Conservation (phyloP, 345 rosid genomes). For the Tarenaya hassleriana region DNA sequence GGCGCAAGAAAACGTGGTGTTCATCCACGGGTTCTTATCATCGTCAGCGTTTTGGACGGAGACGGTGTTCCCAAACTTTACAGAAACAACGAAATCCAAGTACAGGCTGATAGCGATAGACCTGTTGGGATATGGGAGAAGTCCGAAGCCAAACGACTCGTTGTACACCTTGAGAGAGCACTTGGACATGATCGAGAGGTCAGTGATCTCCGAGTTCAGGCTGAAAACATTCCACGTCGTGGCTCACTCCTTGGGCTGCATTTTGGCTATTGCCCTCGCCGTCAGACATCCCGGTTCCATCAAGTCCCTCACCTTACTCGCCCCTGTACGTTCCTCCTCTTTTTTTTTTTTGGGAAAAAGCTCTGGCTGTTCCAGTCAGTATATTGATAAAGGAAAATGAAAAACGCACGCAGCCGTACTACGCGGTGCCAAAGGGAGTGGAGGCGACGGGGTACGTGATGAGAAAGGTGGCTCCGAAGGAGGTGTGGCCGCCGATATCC, state of each 20-base stretch:
- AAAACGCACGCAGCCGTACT: slow-evolving; percentile 60
- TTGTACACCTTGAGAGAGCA: slow-evolving; percentile 88
- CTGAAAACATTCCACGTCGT: slow-evolving; percentile 89
- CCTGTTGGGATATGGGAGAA: slow-evolving; percentile 83
- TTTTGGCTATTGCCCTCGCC: slow-evolving; percentile 88
- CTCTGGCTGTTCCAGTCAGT: slow-evolving; percentile 1
- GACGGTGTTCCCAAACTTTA: slow-evolving; percentile 87
- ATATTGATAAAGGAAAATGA: not conserved
- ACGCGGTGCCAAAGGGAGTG: slow-evolving; percentile 68
- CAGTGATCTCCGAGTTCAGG: slow-evolving; percentile 52
- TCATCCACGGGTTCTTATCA: slow-evolving; percentile 98
- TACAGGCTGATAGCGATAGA: slow-evolving; percentile 79
- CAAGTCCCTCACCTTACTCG: slow-evolving; percentile 80
- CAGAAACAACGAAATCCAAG: slow-evolving; percentile 50
- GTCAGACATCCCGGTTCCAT: slow-evolving; percentile 68
- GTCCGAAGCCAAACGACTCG: slow-evolving; percentile 93
- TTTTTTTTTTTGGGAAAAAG: not conserved
- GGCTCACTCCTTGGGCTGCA: slow-evolving; percentile 99
- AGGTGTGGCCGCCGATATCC: slow-evolving; percentile 80
- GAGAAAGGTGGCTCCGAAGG: slow-evolving; percentile 74
- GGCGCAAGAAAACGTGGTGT: slow-evolving; percentile 69
- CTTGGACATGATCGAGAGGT: slow-evolving; percentile 80
- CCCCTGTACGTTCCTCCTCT: slow-evolving; percentile 60
- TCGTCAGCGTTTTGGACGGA: slow-evolving; percentile 97
- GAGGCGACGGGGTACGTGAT: slow-evolving; percentile 70